Percentiles rank a stretch among this genome's conserved stretches.
Conservation (phyloP, 257 asterid species). For the Jaltomata sinuosa region DNA sequence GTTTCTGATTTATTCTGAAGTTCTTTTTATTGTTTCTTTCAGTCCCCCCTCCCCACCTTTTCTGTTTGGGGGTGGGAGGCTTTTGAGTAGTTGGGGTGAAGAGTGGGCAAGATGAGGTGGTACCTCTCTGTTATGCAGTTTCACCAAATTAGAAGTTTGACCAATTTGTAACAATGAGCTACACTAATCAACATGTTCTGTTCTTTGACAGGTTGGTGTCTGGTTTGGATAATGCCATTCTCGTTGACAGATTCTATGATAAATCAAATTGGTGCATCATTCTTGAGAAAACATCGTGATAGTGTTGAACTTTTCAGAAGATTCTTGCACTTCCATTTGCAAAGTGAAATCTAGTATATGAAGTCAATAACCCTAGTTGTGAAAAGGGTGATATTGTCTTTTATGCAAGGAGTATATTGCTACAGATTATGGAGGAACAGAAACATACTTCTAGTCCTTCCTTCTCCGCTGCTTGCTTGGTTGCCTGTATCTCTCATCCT, state of each 20-base stretch:
- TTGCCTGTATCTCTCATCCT: background rate
- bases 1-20: background rate
- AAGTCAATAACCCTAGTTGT: background rate
- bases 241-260: constrained; percentile 75
- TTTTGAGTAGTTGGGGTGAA: background rate
- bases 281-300: constrained; percentile 65
- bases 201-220: constrained; percentile 50
- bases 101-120: background rate
- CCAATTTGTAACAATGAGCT: background rate
- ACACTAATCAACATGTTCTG: background rate
- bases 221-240: constrained; percentile 54
- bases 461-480: background rate
- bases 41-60: background rate
- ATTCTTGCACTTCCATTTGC: background rate
- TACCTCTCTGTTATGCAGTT: background rate
- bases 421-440: background rate
- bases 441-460: background rate
- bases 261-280: constrained; percentile 95
- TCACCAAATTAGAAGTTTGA: background rate
- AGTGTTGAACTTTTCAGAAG: background rate
- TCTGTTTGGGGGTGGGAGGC: background rate
- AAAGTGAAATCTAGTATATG: background rate
- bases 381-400: background rate
- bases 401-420: background rate
- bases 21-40: background rate